Evolutionary conservation across 2,329 filamentous ascomycete genomes (phyloP).

Genomic region (Monilinia polystroma): DNA sequence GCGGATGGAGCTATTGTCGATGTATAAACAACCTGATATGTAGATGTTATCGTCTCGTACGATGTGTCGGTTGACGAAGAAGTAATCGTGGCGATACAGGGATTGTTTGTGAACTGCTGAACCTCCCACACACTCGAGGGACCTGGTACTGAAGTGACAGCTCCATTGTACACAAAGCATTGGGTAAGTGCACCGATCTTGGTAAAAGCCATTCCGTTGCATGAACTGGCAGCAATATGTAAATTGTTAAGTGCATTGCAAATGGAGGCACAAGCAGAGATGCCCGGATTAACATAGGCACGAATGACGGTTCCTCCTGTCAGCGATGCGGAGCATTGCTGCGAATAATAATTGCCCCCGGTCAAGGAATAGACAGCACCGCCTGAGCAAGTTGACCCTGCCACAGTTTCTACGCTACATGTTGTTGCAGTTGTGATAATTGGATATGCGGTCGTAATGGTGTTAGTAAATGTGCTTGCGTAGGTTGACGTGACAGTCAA

Average conservation of each 20-base stretch:
- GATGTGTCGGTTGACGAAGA: not conserved
- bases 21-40: not conserved
- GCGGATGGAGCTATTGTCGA: not conserved
- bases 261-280: not conserved
- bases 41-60: slow-evolving; percentile 1
- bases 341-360: slow-evolving; percentile 11
- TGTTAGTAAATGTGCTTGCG: not conserved
- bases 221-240: slow-evolving; percentile 2
- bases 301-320: not conserved
- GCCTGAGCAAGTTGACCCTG: not conserved
- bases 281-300: not conserved
- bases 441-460: not conserved
- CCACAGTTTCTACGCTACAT: not conserved
- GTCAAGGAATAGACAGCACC: not conserved
- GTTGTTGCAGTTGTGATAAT: slow-evolving; percentile 1
- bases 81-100: not conserved
- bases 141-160: not conserved
- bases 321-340: not conserved
- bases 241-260: slow-evolving; percentile 10
- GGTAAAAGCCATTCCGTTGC: slow-evolving; percentile 1
- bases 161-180: slow-evolving; percentile 1
- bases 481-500: not conserved
- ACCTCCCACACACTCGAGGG: not conserved
- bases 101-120: not conserved
- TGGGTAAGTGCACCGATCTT: not conserved